Base-by-base conservation (phyloP, 2,329 filamentous ascomycete genomes). In the Alternaria arborescens region DNA sequence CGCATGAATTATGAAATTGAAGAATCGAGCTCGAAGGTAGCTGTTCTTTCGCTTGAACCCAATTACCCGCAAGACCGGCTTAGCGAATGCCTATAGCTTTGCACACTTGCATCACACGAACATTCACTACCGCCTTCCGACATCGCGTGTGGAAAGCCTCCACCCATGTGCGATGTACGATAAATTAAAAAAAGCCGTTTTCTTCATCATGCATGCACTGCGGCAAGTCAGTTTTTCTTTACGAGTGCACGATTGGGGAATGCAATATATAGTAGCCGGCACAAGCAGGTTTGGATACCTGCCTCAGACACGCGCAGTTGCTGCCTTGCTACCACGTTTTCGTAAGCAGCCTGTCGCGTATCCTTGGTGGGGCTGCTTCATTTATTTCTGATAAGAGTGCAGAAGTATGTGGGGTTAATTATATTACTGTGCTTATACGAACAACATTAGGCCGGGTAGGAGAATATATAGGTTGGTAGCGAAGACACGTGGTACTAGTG, bases 281-380 rank as follows among this genome's bases (percentile, higher is more conserved):
- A 32, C 44, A 14, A 48, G n/a, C 44, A 48, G n/a, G 28, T 48
- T 48, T 47, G 14, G 44, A 28, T 32, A 34, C 44, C 44, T 48
- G 44, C 18, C 30, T 36, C 30, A n/a, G 18, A 8, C 34, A 48
- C 24, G 18, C 30, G 34, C 30, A 20, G 46, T 24, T 34, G 30
- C 46, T 48, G 38, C 11, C 38, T 41, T 18, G 38, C 38, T 41
- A 48, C 46, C 46, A 36, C 30, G 3, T 48, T 48, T 48, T 20
- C 12, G 46, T 16, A n/a, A 34, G 24, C 46, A 14, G 30, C 18
- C 34, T 48, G 20, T 48, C 46, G 30, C 20, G 46, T 36, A 20
- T 22, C 18, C 8, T 3, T 8, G 46, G 18, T 34, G 30, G 30
- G 46, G 46, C 32, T 48, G 46, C 30, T 36, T 36, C 46, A 36